Conservation (phyloP, 192 early-diverging fungal species). For the Chytriomyces hyalinus region DNA sequence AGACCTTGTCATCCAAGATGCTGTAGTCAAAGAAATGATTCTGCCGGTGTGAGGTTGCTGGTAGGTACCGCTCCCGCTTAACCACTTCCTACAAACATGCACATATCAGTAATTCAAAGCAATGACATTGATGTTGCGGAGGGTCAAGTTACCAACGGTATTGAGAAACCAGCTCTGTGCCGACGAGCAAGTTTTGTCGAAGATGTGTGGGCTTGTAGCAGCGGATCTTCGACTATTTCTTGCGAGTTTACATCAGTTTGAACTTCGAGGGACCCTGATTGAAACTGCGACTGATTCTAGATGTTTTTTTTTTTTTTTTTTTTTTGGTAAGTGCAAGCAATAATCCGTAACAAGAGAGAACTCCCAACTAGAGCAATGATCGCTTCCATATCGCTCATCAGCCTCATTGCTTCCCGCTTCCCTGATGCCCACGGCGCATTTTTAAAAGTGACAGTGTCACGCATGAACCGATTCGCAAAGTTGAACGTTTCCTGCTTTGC, state of each 20-base stretch:
- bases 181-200: background rate
- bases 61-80: slow-evolving; percentile 24
- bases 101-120: background rate
- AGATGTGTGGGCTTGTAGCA: slow-evolving; percentile 43
- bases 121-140: background rate
- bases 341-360: background rate
- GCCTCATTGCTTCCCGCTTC: slow-evolving; percentile 7
- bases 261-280: slow-evolving; percentile 1
- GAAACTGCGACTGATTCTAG: slow-evolving; percentile 22
- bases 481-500: slow-evolving; percentile 6
- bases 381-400: slow-evolving; percentile 20
- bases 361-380: slow-evolving; percentile 4
- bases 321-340: background rate
- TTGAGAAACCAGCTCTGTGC: slow-evolving; percentile 1
- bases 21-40: slow-evolving; percentile 44
- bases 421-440: background rate
- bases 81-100: background rate
- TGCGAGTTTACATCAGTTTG: slow-evolving; percentile 12
- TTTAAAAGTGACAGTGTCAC: background rate
- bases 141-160: background rate
- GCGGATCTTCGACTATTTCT: slow-evolving; percentile 39
- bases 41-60: slow-evolving; percentile 32
- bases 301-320: background rate
- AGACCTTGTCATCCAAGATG: slow-evolving; percentile 37
- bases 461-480: slow-evolving; percentile 1